Evolutionary conservation across 306 rosid species (phyloP), one percentile per base, ranked within the genome.

Genomic region (Begonia peltatifolia): DNA sequence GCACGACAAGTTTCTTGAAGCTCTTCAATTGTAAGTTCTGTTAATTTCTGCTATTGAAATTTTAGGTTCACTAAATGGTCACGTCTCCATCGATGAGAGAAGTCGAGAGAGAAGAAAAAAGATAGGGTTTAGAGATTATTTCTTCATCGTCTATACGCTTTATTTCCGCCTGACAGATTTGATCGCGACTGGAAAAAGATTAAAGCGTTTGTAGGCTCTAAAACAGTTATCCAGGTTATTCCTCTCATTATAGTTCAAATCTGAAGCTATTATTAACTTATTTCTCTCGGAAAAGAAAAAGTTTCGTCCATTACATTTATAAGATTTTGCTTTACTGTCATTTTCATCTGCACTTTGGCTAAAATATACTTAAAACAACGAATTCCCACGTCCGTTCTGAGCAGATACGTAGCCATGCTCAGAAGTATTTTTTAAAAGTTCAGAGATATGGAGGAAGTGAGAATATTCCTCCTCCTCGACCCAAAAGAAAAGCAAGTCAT

Each of bases 141-240:
- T 54, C 11, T 20, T 14, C 54, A 60, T 25, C 48, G 43, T 59
- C 20, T 64, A 10, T 53, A 47, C 55, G 48, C 62, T 56, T 63
- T 44, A 51, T 12, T 14, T 9, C 57, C 46, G 38, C 47, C 67
- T 48, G 8, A 67, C 73, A 92, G 99, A 69, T 92, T 86, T 35
- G 94, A 86, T 63, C 96, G 99, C 30, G 99, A 92, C 71, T 92
- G 99, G 99, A 92, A 92, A 74, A 92, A 86, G 80, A 92, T 92
- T 66, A 95, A 81, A 81, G 96, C 99, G 53, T 92, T 79, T 75
- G 76, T 92, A 13, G 99, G 94, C 51, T 79, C 99, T 41, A 92
- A 92, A 76, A 81, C 96, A n/a, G 94, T 86, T 59, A 86, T 92
- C 59, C 99, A 92, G 96, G 99, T 90, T 81, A 74, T 54, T 55